phyloP scores from a whole-genome alignment of 371 early-diverging fungal genomes.

The Mycotypha africana region DNA sequence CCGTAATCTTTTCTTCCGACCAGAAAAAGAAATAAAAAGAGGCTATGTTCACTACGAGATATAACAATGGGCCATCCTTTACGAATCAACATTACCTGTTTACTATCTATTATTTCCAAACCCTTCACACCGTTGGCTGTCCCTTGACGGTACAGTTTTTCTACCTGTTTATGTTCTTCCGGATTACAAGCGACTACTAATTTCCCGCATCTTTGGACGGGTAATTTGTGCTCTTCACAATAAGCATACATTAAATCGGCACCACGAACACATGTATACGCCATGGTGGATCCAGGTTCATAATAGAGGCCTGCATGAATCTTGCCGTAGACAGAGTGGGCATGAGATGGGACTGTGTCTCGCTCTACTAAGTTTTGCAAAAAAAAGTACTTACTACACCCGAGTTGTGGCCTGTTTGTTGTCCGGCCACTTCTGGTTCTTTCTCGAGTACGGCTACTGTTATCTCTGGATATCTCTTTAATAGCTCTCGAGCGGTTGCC shows the following conservation, averaged over 20 bases:
- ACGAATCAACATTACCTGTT: too few species aligned
- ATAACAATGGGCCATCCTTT: background rate
- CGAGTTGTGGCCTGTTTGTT: conserved; percentile 42
- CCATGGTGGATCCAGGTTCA: conserved; percentile 41
- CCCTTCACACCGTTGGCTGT: conserved; percentile 37
- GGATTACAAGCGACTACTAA: conserved; percentile 32
- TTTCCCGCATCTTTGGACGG: conserved; percentile 37
- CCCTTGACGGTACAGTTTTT: conserved; percentile 32
- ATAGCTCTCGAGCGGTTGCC: conserved; percentile 39
- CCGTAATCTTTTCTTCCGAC: conserved; percentile 25
- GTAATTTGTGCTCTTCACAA: conserved; percentile 30
- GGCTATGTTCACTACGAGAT: background rate
- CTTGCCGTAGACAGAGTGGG: too few species aligned
- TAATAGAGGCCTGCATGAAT: conserved; percentile 40
- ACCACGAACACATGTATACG: conserved; percentile 33
- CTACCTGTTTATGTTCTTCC: conserved; percentile 30
- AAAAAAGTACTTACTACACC: conserved; percentile 16
- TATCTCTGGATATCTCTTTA: conserved; percentile 34
- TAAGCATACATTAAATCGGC: conserved; percentile 38
- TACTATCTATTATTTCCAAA: conserved; percentile 25
- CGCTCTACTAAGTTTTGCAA: background rate
- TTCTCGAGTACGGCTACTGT: conserved; percentile 36
- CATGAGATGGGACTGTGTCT: too few species aligned
- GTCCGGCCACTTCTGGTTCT: conserved; percentile 38
- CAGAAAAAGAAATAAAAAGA: background rate